These are phyloP conservation scores for Ostreobium quekettii DNA, from an alignment of 139 green algal genomes.

Conservation along the genomic window DNA sequence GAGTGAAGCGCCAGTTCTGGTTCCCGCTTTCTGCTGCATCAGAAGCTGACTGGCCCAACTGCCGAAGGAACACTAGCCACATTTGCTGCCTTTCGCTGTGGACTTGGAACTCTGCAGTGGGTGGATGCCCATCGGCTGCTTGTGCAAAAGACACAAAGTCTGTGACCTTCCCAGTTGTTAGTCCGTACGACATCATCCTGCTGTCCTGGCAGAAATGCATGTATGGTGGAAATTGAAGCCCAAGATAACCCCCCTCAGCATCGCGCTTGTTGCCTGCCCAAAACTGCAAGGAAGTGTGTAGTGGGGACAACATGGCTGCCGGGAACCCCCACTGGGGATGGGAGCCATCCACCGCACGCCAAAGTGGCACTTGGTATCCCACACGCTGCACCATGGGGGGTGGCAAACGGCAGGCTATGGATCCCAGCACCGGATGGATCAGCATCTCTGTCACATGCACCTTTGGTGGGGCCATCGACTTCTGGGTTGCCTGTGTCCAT, in stretches of 20 bases:
- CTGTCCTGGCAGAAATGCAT: conserved; percentile 2
- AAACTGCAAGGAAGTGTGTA: conserved; percentile 11
- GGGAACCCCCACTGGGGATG: background rate
- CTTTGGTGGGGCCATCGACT: background rate
- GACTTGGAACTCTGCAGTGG: conserved; percentile 4
- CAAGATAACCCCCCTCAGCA: background rate
- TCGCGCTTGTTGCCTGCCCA: background rate
- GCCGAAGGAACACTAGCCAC: conserved; percentile 14
- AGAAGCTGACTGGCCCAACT: background rate
- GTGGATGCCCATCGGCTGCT: background rate
- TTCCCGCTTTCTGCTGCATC: background rate
- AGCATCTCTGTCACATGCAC: background rate
- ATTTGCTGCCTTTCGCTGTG: background rate
- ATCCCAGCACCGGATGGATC: conserved; percentile 13
- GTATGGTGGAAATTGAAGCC: background rate
- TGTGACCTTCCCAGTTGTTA: background rate
- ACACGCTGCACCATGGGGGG: background rate
- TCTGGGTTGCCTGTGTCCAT: conserved; percentile 4
- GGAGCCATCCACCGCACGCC: conserved; percentile 3
- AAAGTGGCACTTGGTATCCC: conserved; percentile 8
- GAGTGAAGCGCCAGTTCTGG: conserved; percentile 8
- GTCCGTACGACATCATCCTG: background rate
- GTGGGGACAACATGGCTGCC: background rate
- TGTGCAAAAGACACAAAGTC: conserved; percentile 1
- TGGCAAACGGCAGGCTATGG: conserved; percentile 7